Evolutionary conservation across 208 protist genomes (phyloP).

Genomic region (Crithidia sp.): DNA sequence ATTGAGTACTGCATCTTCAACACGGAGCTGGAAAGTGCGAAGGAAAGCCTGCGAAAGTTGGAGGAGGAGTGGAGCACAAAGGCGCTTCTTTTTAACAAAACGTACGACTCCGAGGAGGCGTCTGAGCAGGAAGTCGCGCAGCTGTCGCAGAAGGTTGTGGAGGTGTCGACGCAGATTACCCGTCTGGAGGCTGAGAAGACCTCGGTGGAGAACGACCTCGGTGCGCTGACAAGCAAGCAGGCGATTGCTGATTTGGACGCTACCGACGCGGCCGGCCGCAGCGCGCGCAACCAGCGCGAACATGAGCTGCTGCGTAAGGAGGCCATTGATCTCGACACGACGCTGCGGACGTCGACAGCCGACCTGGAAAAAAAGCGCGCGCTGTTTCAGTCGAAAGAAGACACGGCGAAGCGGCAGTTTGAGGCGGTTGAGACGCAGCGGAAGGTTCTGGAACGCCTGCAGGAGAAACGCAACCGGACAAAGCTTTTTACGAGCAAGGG

Average conservation of each 20-base stretch:
- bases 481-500: slow-evolving; percentile 91
- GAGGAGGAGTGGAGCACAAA: slow-evolving; percentile 61
- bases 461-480: slow-evolving; percentile 87
- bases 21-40: slow-evolving; percentile 62
- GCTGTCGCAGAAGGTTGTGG: slow-evolving; percentile 42
- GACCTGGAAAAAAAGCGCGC: slow-evolving; percentile 49
- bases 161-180: slow-evolving; percentile 44
- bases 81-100: slow-evolving; percentile 46
- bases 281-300: slow-evolving; percentile 55
- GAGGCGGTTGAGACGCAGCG: slow-evolving; percentile 51
- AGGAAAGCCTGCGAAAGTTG: slow-evolving; percentile 54
- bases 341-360: slow-evolving; percentile 30
- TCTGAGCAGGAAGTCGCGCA: slow-evolving; percentile 52
- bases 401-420: slow-evolving; percentile 40
- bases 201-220: slow-evolving; percentile 63
- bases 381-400: slow-evolving; percentile 36
- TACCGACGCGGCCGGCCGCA: slow-evolving; percentile 44
- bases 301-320: slow-evolving; percentile 61
- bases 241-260: slow-evolving; percentile 74
- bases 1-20: slow-evolving; percentile 95
- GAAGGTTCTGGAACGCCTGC: slow-evolving; percentile 72
- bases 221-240: slow-evolving; percentile 55
- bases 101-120: slow-evolving; percentile 42
- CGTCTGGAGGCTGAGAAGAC: slow-evolving; percentile 64
- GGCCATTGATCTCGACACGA: slow-evolving; percentile 47